Conservation (phyloP, 768 basidiomycete species). For the Termitomyces sp. region DNA sequence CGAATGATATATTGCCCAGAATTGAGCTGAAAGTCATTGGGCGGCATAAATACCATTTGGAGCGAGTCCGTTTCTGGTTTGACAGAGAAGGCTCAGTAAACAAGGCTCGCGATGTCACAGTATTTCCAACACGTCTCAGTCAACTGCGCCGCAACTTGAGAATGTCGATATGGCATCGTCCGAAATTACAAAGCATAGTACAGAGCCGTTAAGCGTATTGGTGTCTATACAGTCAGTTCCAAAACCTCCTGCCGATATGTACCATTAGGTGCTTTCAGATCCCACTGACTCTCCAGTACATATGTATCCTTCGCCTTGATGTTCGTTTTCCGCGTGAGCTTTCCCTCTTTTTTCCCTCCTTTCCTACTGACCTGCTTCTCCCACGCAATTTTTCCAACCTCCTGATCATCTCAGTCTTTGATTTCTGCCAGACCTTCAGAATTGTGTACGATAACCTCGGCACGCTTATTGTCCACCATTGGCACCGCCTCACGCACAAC, state of each 20-base stretch:
- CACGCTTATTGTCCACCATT: slow-evolving; percentile 32
- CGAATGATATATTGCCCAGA: no score
- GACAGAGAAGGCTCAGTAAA: no score
- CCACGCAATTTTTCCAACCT: slow-evolving; percentile 31
- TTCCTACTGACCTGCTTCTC: slow-evolving; percentile 33
- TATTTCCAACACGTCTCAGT: no score
- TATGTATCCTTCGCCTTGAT: slow-evolving; percentile 37
- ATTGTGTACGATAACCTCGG: slow-evolving; percentile 39
- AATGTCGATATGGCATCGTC: no score
- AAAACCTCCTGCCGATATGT: slow-evolving; percentile 20
- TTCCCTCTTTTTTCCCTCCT: slow-evolving; percentile 49
- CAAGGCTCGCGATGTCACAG: no score
- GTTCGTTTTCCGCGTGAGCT: slow-evolving; percentile 47
- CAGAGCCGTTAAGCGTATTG: no score
- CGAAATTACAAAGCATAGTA: no score
- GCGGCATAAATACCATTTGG: no score
- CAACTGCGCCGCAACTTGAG: no score
- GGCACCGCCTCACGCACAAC: slow-evolving; percentile 44
- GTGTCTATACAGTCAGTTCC: not conserved
- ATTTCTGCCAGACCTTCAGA: slow-evolving; percentile 41
- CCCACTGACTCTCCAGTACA: slow-evolving; percentile 44
- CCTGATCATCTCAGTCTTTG: slow-evolving; percentile 29
- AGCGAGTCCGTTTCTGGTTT: no score
- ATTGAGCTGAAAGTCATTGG: no score
- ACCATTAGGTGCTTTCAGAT: slow-evolving; percentile 38